phyloP scores from a whole-genome alignment of 495 filamentous ascomycete species.

The Eremomyces bilateralis region DNA sequence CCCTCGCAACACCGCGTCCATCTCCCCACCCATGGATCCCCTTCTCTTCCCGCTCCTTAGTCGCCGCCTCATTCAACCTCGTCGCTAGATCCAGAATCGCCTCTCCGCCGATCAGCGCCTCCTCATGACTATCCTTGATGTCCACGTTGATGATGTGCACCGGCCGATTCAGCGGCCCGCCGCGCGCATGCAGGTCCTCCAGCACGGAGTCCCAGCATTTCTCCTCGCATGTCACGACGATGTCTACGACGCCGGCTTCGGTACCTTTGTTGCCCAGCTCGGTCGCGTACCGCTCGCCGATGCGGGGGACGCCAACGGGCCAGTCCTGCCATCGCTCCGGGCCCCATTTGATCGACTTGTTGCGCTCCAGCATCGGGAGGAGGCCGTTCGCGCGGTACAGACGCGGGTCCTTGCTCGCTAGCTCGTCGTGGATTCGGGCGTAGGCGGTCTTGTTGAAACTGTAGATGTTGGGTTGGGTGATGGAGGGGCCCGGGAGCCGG shows the following conservation, averaged over 20 bases:
- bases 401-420: conserved; percentile 61
- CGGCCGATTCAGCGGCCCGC: conserved; percentile 62
- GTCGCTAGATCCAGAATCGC: conserved; percentile 86
- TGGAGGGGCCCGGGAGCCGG: conserved; percentile 76
- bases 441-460: conserved; percentile 91
- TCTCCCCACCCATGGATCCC: conserved; percentile 44
- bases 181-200: conserved; percentile 74
- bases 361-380: conserved; percentile 86
- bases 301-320: conserved; percentile 63
- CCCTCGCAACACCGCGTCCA: conserved; percentile 40
- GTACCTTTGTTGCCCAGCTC: conserved; percentile 32
- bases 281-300: conserved; percentile 28
- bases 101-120: conserved; percentile 72
- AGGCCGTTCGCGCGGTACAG: conserved; percentile 85
- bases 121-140: conserved; percentile 96
- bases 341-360: conserved; percentile 75
- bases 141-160: conserved; percentile 97
- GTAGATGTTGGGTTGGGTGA: conserved; percentile 90
- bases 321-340: conserved; percentile 98
- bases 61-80: conserved; percentile 61
- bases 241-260: conserved; percentile 76
- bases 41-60: conserved; percentile 44
- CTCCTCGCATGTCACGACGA: conserved; percentile 96
- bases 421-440: conserved; percentile 72
- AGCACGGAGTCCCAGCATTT: conserved; percentile 97